Evolutionary conservation across 805 yeast genomes (phyloP).

Genomic region (Metschnikowia borealis): DNA sequence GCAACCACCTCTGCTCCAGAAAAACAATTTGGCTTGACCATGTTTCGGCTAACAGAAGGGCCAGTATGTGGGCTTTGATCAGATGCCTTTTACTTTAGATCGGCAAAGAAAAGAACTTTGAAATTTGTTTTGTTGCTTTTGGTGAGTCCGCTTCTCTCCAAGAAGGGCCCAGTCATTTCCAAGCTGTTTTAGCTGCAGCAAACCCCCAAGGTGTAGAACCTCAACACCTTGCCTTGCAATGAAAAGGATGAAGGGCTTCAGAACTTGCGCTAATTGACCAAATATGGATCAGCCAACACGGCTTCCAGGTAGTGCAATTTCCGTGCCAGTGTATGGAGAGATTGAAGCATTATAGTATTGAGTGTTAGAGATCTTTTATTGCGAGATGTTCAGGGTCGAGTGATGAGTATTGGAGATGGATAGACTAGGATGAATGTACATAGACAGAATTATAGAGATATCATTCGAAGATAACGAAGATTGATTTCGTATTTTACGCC

Average conservation of each 20-base stretch:
- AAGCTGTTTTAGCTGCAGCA: constrained; percentile 23
- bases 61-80: constrained; percentile 16
- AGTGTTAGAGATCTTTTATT: no score
- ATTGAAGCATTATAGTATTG: no score
- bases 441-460: no score
- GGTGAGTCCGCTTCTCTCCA: constrained; percentile 25
- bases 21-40: constrained; percentile 13
- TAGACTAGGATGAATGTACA: no score
- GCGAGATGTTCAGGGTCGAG: no score
- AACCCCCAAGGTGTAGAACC: constrained; percentile 23
- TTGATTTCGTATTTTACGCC: no score
- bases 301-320: constrained; percentile 28
- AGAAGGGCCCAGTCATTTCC: constrained; percentile 18
- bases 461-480: no score
- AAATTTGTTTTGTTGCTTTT: constrained; percentile 29
- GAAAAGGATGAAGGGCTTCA: constrained; percentile 23
- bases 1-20: not conserved
- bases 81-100: constrained; percentile 28
- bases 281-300: no score
- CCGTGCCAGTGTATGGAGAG: constrained; percentile 3
- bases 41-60: constrained; percentile 15
- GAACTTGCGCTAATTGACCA: constrained; percentile 24
- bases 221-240: constrained; percentile 29
- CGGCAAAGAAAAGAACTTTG: constrained; percentile 29
- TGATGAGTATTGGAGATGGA: no score